A percentile compares a stretch with the other conserved stretches of the same genome.
phyloP scores from a whole-genome alignment of 495 filamentous ascomycete genomes.

The Lepidopterella palustris region DNA sequence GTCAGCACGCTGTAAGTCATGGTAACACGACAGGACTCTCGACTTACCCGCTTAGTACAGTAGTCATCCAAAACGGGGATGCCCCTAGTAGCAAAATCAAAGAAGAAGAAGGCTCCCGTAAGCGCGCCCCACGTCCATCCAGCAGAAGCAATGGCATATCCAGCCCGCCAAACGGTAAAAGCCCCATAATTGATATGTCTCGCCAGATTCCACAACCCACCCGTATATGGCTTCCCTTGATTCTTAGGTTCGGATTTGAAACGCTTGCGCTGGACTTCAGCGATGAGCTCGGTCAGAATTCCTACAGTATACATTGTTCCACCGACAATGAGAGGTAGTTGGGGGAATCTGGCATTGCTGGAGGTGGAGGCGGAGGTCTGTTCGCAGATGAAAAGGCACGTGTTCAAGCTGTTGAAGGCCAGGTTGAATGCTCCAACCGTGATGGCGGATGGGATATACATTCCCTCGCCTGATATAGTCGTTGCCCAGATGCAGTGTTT shows the following conservation, averaged over 20 bases:
- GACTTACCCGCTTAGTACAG: conserved; percentile 34
- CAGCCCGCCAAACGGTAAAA: conserved; percentile 51
- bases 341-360: conserved; percentile 21
- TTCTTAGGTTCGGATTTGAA: conserved; percentile 51
- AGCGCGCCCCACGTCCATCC: conserved; percentile 42
- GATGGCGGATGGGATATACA: conserved; percentile 13
- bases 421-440: conserved; percentile 23
- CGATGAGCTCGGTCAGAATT: conserved; percentile 42
- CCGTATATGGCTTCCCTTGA: conserved; percentile 48
- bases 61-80: conserved; percentile 48
- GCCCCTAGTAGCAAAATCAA: conserved; percentile 43
- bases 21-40: background rate
- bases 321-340: conserved; percentile 39
- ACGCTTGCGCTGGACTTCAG: conserved; percentile 47
- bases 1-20: background rate
- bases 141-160: conserved; percentile 44
- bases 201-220: conserved; percentile 47
- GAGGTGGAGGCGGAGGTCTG: conserved; percentile 35
- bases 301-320: conserved; percentile 42
- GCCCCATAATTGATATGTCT: conserved; percentile 57
- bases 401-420: conserved; percentile 33
- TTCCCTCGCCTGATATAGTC: conserved; percentile 15
- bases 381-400: conserved; percentile 41
- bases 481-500: conserved; percentile 29
- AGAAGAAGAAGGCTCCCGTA: conserved; percentile 39